phyloP scores from a whole-genome alignment of 176 grass and related monocot species.

The Bromus sterilis region DNA sequence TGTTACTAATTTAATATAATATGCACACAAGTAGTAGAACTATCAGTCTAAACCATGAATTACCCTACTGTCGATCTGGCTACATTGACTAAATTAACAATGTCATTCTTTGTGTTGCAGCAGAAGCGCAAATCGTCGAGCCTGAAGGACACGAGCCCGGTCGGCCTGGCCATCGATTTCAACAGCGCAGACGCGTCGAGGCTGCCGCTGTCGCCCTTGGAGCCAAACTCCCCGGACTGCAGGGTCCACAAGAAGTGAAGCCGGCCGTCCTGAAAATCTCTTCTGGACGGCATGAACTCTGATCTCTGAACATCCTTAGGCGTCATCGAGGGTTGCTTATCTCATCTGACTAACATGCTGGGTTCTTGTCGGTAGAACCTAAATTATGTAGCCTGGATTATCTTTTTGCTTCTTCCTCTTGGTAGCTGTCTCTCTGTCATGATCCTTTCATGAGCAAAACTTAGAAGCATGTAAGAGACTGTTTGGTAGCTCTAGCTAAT shows the following conservation, averaged over 20 bases:
- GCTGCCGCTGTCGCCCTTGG: conserved; percentile 57
- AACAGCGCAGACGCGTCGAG: conserved; percentile 40
- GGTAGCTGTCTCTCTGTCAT: neutral
- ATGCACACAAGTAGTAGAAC: neutral
- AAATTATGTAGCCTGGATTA: neutral
- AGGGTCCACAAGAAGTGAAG: conserved; percentile 68
- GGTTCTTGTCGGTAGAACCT: neutral
- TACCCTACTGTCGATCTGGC: neutral
- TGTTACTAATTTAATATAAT: neutral
- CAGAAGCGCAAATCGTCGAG: conserved; percentile 76
- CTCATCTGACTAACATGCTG: conserved; percentile 1
- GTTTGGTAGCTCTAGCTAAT: neutral
- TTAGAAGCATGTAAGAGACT: neutral
- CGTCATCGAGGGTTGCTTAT: neutral
- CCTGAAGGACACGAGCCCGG: conserved; percentile 34
- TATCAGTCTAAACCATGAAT: neutral
- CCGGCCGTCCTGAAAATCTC: neutral
- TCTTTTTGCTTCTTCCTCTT: neutral
- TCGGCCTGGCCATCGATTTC: conserved; percentile 48
- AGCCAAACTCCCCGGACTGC: conserved; percentile 54
- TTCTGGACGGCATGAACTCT: neutral
- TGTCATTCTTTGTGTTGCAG: conserved; percentile 21
- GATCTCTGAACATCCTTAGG: neutral
- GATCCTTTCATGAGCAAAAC: neutral
- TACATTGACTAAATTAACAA: neutral